A percentile compares a stretch with the other conserved stretches of the same genome.
These are phyloP conservation scores for Colletotrichum phormii DNA, from an alignment of 2,329 filamentous ascomycete species.

Conservation along the genomic window DNA sequence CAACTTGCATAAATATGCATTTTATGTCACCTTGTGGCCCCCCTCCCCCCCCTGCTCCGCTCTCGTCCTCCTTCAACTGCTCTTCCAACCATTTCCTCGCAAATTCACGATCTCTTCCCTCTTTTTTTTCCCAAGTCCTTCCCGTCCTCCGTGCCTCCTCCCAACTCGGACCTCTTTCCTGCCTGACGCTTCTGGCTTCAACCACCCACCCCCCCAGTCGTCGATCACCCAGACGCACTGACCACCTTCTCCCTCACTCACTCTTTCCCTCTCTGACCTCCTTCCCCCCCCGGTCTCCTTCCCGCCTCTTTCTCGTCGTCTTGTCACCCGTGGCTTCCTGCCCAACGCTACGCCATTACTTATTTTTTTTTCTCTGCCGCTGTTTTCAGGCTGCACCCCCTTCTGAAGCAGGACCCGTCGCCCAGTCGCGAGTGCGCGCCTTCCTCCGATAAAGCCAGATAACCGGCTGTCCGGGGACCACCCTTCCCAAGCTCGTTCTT, in stretches of 20 bases:
- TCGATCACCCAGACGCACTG: slow-evolving; percentile 33
- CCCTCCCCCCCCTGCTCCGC: slow-evolving; percentile 9
- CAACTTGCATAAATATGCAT: slow-evolving; percentile 36
- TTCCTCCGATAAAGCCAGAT: slow-evolving; percentile 53
- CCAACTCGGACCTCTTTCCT: slow-evolving; percentile 18
- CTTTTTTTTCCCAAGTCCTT: slow-evolving; percentile 17
- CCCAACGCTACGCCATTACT: slow-evolving; percentile 45
- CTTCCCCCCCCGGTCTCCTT: slow-evolving; percentile 37
- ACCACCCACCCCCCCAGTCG: slow-evolving; percentile 23
- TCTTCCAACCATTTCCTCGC: slow-evolving; percentile 37
- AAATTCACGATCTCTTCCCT: slow-evolving; percentile 46
- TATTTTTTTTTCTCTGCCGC: slow-evolving; percentile 49
- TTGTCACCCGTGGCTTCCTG: slow-evolving; percentile 24
- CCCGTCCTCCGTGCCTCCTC: not conserved
- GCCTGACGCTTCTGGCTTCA: slow-evolving; percentile 17
- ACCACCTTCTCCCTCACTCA: slow-evolving; percentile 27
- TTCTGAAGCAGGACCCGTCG: slow-evolving; percentile 26
- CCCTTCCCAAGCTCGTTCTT: slow-evolving; percentile 43
- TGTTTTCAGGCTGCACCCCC: slow-evolving; percentile 32
- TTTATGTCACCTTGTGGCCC: slow-evolving; percentile 28
- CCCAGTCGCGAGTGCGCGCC: slow-evolving; percentile 26
- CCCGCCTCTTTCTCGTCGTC: slow-evolving; percentile 2
- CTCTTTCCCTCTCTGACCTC: slow-evolving; percentile 20
- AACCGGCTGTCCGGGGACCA: slow-evolving; percentile 48
- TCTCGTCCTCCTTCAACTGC: slow-evolving; percentile 23